Base-by-base conservation (phyloP, 225 moss, liverwort and hornwort genomes). In the Physcomitrium patens region DNA sequence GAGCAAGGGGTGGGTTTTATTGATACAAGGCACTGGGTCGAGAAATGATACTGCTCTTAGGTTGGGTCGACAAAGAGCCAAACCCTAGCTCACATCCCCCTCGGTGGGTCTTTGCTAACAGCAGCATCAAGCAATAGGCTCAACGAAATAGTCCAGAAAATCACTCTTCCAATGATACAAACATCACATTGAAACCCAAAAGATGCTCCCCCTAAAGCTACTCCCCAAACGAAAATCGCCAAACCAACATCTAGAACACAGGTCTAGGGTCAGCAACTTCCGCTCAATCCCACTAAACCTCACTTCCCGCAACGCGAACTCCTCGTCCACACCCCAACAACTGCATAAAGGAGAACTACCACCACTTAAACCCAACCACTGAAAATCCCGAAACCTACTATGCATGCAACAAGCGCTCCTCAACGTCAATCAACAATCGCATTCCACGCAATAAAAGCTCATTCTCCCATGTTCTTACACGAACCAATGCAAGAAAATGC, bases 241-340 rank as follows among this genome's bases (percentile, higher is more conserved):
- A 55, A 55, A 5, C 55, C 19, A 55, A 55, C 20, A 18, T 20
- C 20, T 18, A 6, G 20, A 55, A 7, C 31, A 37, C 4, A 37
- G 31, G 31, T 37, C 7, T 37, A 37, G 31, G 31, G 7, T 55
- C 55, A 50, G 45, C n/a, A 37, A 37, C n/a, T 1, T 9, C 5
- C 16, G 16, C 45, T 11, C 46, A 41, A 23, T 58, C 70, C 12
- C 24, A 9, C 53, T 18, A 7, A 67, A 67, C 19, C 57, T 5
- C 43, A 60, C 1, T 17, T 54, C 53, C 0, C n/a, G n/a, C 19
- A 6, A 18, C 17, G 8, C 53, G 2, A n/a, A 18, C 8, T 41
- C 18, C 1, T 46, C 45, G 10, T 46, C 46, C 15, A 62, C 18
- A 72, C 51, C 60, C 60, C 60, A 71, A 47, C 45, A 12, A 71